Evolutionary conservation across 176 grass and related monocot genomes (phyloP).

Genomic region (Aegilops bicornis): DNA sequence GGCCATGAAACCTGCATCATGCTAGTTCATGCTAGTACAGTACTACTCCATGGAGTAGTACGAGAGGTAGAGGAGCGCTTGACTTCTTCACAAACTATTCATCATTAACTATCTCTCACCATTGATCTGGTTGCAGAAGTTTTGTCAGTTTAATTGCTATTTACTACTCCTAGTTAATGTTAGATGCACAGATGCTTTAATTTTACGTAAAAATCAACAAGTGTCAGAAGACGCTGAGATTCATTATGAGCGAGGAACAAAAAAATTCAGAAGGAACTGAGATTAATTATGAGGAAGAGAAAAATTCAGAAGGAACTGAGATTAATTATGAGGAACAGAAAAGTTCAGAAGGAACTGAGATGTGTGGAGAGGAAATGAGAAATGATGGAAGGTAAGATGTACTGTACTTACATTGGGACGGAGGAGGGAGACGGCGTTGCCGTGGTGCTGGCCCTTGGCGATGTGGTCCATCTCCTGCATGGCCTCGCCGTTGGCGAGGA

Average conservation of each 20-base stretch:
- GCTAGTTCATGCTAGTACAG: constrained; percentile 14
- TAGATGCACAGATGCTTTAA: background rate
- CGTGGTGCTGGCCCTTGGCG: constrained; percentile 86
- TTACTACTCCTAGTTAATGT: background rate
- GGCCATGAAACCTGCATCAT: constrained; percentile 1
- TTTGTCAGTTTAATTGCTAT: background rate
- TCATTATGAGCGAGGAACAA: background rate
- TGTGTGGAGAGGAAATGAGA: background rate
- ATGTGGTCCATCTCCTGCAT: constrained; percentile 97
- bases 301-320: too few species aligned
- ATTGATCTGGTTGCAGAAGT: background rate
- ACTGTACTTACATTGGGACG: constrained; percentile 60
- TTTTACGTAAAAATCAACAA: background rate
- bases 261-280: background rate
- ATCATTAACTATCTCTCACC: background rate
- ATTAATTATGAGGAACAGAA: too few species aligned
- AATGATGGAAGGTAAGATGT: background rate
- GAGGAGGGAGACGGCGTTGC: constrained; percentile 83
- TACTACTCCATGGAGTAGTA: background rate
- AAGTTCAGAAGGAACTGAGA: too few species aligned
- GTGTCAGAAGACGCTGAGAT: background rate
- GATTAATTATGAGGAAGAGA: too few species aligned
- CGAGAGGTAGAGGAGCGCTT: constrained; percentile 6
- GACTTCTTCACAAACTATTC: background rate
- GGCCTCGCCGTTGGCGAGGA: constrained; percentile 61